phyloP scores from a whole-genome alignment of 495 filamentous ascomycete species.

The Astrocystis sublimbata region DNA sequence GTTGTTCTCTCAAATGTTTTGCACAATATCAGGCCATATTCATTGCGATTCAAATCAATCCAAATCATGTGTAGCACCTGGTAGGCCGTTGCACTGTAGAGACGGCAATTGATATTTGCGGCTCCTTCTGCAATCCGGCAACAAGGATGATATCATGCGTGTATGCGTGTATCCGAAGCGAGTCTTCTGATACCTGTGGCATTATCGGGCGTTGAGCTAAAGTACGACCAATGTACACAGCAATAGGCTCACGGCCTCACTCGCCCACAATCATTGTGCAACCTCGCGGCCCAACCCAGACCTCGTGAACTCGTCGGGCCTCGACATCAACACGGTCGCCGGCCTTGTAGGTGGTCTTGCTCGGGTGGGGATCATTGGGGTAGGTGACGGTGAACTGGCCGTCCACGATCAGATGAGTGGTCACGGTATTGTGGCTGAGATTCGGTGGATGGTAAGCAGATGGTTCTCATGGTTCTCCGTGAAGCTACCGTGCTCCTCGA shows the following conservation, averaged over 20 bases:
- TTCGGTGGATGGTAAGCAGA: neutral
- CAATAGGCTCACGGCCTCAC: slow-evolving; percentile 32
- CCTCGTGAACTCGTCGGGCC: slow-evolving; percentile 70
- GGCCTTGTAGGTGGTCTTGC: slow-evolving; percentile 66
- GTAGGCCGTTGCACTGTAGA: no score
- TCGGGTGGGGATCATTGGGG: slow-evolving; percentile 61
- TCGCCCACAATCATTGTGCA: slow-evolving; percentile 89
- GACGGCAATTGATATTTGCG: no score
- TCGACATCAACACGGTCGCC: slow-evolving; percentile 78
- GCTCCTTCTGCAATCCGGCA: no score
- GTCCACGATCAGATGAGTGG: slow-evolving; percentile 74
- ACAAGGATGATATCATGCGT: no score
- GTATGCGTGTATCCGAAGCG: no score
- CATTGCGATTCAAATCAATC: no score
- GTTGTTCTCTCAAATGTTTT: no score
- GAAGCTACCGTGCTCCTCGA: no score
- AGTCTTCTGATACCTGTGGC: neutral
- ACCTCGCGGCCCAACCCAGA: slow-evolving; percentile 76
- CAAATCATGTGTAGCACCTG: no score
- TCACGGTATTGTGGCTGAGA: slow-evolving; percentile 64
- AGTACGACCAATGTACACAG: neutral
- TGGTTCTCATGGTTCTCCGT: neutral
- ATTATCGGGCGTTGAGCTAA: neutral
- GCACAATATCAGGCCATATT: no score
- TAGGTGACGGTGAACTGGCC: slow-evolving; percentile 74